phyloP scores from a whole-genome alignment of 2,329 filamentous ascomycete genomes.

The Aspergillus persii region DNA sequence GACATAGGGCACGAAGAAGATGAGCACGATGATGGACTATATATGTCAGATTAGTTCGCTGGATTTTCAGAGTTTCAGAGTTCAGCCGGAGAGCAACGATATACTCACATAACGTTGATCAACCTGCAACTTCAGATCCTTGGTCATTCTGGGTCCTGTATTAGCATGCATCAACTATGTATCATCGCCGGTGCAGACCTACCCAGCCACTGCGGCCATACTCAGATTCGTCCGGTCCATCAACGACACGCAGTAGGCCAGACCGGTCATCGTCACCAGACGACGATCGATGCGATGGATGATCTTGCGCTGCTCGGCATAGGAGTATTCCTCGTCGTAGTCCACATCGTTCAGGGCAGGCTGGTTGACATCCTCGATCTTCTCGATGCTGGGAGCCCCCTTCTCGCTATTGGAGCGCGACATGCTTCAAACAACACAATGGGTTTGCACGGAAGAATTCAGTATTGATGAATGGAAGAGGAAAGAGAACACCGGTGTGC shows the following conservation, averaged over 20 bases:
- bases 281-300: constrained; percentile 67
- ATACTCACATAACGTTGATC: constrained; percentile 26
- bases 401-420: constrained; percentile 1
- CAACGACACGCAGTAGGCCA: constrained; percentile 70
- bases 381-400: constrained; percentile 1
- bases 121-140: constrained; percentile 26
- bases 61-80: too few relatives aligned
- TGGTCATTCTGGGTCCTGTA: constrained; percentile 52
- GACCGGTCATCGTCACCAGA: constrained; percentile 59
- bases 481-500: not conserved
- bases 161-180: constrained; percentile 56
- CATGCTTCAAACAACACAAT: not conserved
- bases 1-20: constrained; percentile 32
- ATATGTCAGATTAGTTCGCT: not conserved
- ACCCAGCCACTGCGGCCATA: constrained; percentile 68
- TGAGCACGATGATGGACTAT: constrained; percentile 28
- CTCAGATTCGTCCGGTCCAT: constrained; percentile 76
- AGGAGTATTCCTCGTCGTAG: constrained; percentile 46
- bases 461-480: not conserved
- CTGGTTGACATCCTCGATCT: constrained; percentile 15
- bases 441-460: not conserved
- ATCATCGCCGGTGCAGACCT: constrained; percentile 58
- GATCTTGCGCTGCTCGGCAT: constrained; percentile 65
- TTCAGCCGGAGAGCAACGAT: too few relatives aligned
- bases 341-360: constrained; percentile 12